A percentile compares a stretch with the other conserved stretches of the same genome.
Conservation (phyloP, 2,329 filamentous ascomycete genomes). For the Pseudogymnoascus verrucosus region DNA sequence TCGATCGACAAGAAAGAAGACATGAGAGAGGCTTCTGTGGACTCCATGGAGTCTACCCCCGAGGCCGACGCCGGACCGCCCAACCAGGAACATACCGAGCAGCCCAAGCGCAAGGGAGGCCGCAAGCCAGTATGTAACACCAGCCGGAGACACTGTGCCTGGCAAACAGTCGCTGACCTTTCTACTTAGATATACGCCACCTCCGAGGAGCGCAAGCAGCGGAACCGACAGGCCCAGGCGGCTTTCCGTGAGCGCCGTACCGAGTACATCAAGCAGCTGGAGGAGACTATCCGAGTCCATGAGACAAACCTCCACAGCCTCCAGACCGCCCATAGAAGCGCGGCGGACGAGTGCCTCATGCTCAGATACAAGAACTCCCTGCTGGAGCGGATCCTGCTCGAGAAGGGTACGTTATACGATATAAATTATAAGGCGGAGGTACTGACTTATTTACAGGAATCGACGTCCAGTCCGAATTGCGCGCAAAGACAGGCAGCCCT, state of each 20-base stretch:
- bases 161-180: constrained; percentile 16
- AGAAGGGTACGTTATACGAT: constrained; percentile 62
- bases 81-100: constrained; percentile 43
- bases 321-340: constrained; percentile 87
- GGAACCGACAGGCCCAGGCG: constrained; percentile 93
- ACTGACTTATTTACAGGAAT: constrained; percentile 55
- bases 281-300: constrained; percentile 94
- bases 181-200: constrained; percentile 82
- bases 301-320: constrained; percentile 88
- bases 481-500: constrained; percentile 84
- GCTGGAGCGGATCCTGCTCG: constrained; percentile 86
- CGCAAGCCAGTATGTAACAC: constrained; percentile 76
- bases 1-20: constrained; percentile 55
- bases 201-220: constrained; percentile 95
- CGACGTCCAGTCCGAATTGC: constrained; percentile 92
- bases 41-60: constrained; percentile 52
- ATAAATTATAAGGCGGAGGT: constrained; percentile 5
- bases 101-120: constrained; percentile 92
- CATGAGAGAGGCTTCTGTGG: constrained; percentile 51
- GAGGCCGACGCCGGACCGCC: constrained; percentile 41
- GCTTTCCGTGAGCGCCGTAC: constrained; percentile 94
- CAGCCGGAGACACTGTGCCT: constrained; percentile 7
- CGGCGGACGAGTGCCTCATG: constrained; percentile 96
- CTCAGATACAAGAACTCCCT: constrained; percentile 97
- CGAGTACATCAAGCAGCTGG: constrained; percentile 98